Percentiles rank a stretch among this genome's conserved stretches.
phyloP scores from a whole-genome alignment of 2,329 filamentous ascomycete species.

The Coleophoma cylindrospora region DNA sequence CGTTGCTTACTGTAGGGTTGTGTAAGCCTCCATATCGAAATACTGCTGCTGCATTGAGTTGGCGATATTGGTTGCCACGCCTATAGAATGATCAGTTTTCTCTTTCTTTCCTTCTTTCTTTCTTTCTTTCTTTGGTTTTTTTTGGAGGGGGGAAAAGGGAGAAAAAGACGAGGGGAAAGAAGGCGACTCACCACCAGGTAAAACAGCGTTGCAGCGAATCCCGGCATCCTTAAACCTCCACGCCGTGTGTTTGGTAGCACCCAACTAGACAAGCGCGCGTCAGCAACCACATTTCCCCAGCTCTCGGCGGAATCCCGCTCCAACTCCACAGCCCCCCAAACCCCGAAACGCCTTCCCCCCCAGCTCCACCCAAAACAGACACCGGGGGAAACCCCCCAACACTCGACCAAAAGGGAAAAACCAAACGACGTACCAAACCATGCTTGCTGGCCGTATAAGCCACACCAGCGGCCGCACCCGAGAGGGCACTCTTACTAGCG shows the following conservation, averaged over 20 bases:
- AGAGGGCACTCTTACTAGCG: slow-evolving; percentile 28
- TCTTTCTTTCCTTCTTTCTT: too few species aligned
- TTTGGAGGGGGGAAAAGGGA: background rate
- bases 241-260: slow-evolving; percentile 41
- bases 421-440: slow-evolving; percentile 28
- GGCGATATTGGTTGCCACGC: slow-evolving; percentile 13
- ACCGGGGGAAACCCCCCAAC: background rate
- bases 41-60: slow-evolving; percentile 9
- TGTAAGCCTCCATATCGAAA: slow-evolving; percentile 22
- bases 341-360: too few species aligned
- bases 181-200: slow-evolving; percentile 29
- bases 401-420: too few species aligned
- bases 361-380: background rate
- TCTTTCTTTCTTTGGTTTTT: too few species aligned
- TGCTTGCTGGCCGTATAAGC: slow-evolving; percentile 41
- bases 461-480: slow-evolving; percentile 34
- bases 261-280: slow-evolving; percentile 23
- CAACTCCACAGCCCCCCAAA: too few species aligned
- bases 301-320: background rate
- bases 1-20: slow-evolving; percentile 14
- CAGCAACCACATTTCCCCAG: background rate
- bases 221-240: slow-evolving; percentile 38
- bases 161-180: background rate
- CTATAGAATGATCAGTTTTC: slow-evolving; percentile 1
- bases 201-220: slow-evolving; percentile 40